Conservation (phyloP, 805 yeast species). For the Brettanomyces naardenensis region DNA sequence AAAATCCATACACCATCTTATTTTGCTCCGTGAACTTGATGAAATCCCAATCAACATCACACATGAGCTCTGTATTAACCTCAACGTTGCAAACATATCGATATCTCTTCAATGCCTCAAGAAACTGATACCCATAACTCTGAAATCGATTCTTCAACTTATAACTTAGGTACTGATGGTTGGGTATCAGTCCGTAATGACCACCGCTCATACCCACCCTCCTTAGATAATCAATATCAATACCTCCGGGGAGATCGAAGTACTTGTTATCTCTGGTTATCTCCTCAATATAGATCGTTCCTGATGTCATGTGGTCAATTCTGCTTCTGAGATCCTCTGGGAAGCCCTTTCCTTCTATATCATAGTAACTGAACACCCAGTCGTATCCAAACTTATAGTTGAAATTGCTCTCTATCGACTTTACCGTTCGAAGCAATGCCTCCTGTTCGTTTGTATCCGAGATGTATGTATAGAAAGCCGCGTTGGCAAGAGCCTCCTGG, state of each 20-base stretch:
- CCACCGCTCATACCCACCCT: conserved; percentile 28
- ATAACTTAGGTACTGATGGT: conserved; percentile 32
- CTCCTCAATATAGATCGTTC: conserved; percentile 59
- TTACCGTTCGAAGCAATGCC: conserved; percentile 15
- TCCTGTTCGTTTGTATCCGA: conserved; percentile 10
- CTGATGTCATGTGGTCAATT: conserved; percentile 58
- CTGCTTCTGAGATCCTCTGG: conserved; percentile 55
- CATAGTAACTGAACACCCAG: conserved; percentile 79
- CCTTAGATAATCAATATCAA: conserved; percentile 51
- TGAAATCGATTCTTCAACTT: conserved; percentile 53
- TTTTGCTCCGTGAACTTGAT: conserved; percentile 32
- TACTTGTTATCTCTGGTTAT: conserved; percentile 49
- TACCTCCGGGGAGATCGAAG: conserved; percentile 57
- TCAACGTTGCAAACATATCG: conserved; percentile 54
- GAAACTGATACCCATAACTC: conserved; percentile 34
- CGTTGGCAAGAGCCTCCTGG: too few species aligned
- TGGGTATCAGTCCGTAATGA: conserved; percentile 20
- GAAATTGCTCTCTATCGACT: conserved; percentile 76
- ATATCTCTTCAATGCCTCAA: conserved; percentile 34
- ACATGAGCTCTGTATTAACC: conserved; percentile 43
- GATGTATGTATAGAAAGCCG: conserved; percentile 19
- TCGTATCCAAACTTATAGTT: conserved; percentile 70
- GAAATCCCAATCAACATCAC: conserved; percentile 51
- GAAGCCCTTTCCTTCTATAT: conserved; percentile 37
- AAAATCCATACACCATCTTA: conserved; percentile 40